A percentile compares a stretch with the other conserved stretches of the same genome.
phyloP scores from a whole-genome alignment of 1,284 basidiomycete genomes.

The Trichosporon asahii region DNA sequence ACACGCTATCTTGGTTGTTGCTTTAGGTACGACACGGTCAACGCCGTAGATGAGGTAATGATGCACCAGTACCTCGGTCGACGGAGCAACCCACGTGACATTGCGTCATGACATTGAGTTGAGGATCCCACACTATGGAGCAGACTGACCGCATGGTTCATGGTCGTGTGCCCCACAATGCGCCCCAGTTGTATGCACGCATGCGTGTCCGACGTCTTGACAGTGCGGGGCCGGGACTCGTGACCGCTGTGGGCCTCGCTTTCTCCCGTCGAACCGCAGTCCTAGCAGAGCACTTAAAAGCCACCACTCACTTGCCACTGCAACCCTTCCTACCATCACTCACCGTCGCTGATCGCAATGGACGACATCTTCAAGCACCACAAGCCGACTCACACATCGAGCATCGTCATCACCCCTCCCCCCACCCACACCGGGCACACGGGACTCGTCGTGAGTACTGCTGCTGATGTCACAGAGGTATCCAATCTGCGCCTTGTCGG shows the following conservation, averaged over 20 bases:
- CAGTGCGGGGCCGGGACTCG: not conserved
- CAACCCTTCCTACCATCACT: not conserved
- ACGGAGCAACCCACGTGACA: not conserved
- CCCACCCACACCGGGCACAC: conserved; percentile 11
- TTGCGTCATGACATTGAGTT: conserved; percentile 2
- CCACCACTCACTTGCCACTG: not conserved
- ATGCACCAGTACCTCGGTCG: not conserved
- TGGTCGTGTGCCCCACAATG: not conserved
- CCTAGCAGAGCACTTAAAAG: not conserved
- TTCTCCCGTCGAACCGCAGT: not conserved
- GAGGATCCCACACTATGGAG: conserved; percentile 1
- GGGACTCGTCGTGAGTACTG: conserved; percentile 3
- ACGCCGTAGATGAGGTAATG: not conserved
- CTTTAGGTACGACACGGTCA: not conserved
- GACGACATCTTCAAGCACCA: conserved; percentile 4
- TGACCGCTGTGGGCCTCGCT: not conserved
- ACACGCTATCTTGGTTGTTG: conserved; percentile 28
- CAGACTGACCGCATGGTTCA: not conserved
- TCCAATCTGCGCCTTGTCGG: too few species aligned
- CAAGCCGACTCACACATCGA: conserved; percentile 9
- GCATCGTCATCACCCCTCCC: conserved; percentile 8
- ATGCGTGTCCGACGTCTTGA: not conserved
- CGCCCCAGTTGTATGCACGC: not conserved
- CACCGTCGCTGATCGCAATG: conserved; percentile 1
- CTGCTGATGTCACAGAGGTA: not conserved